Evolutionary conservation across 352 stramenopile species (phyloP), one percentile per base, ranked within the genome.

Genomic region (Globisporangium paroecandrum): DNA sequence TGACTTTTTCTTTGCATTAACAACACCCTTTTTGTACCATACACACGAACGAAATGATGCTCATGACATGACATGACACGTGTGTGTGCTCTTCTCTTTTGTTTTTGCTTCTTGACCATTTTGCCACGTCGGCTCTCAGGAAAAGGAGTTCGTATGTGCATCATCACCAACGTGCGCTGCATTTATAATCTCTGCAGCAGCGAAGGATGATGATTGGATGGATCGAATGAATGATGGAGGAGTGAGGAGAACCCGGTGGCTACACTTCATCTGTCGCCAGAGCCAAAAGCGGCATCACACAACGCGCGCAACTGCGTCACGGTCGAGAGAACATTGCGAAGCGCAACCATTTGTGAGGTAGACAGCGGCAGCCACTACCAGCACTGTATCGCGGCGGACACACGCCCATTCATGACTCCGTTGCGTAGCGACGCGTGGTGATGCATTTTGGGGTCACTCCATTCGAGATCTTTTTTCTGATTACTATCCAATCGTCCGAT

Each of bases 11-110:
- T 47, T 59, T 68, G 20, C 34, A 64, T 34, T 49, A 60, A 60
- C 24, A 49, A 51, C n/a, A 65, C 36, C 46, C 60, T 58, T 55
- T 65, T 65, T 65, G 62, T 68, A 68, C 62, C 54, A 68, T 68
- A 68, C 41, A 65, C 41, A 25, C 20, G 29, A 20, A 56, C 18
- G 38, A 25, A 51, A 49, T 49, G 7, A n/a, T 49, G 43, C n/a
- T n/a, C 43, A 51, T 12, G 43, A 51, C 43, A 12, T 5, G 41
- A 10, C 43, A 12, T 15, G 15, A 10, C 20, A 8, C 10, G 18
- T 2, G 43, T 10, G 43, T 51, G 18, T 24, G 6, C 18, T 51
- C 15, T 24, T 51, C 43, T 20, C n/a, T 24, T 5, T 2, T 47
- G 15, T 32, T 32, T 32, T 32, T 32, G 4, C 29, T 7, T 32